phyloP scores from a whole-genome alignment of 768 basidiomycete species.

The Termitomyces bulborhizus region DNA sequence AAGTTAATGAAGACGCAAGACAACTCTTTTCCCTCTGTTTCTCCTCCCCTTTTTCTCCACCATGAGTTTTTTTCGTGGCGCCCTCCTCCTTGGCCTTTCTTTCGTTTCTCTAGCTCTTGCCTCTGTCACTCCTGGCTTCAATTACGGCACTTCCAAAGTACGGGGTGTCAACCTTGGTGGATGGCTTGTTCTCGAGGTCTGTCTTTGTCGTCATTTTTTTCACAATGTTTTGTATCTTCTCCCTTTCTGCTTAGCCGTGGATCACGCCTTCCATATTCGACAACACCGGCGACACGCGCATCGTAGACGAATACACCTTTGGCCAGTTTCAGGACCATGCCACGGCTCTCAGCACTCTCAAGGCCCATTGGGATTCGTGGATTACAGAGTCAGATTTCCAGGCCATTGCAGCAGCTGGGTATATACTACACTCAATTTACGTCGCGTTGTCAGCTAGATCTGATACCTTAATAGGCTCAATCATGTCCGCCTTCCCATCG shows the following conservation, averaged over 20 bases:
- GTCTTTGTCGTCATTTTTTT: conserved; percentile 1
- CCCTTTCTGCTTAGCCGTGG: conserved; percentile 48
- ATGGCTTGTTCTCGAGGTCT: conserved; percentile 43
- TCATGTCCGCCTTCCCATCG: conserved; percentile 80
- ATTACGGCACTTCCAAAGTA: conserved; percentile 69
- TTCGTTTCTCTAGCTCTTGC: conserved; percentile 21
- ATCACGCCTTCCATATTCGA: conserved; percentile 75
- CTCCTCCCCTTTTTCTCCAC: conserved; percentile 2
- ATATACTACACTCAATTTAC: conserved; percentile 15
- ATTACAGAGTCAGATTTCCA: conserved; percentile 80
- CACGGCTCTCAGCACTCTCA: conserved; percentile 45
- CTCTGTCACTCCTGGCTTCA: conserved; percentile 49
- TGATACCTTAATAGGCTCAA: conserved; percentile 48
- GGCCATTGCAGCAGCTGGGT: conserved; percentile 74
- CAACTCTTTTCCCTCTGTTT: neutral
- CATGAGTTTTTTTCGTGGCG: conserved; percentile 11
- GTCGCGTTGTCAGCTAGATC: neutral
- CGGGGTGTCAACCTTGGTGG: conserved; percentile 81
- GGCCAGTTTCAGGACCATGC: conserved; percentile 49
- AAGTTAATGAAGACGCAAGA: neutral
- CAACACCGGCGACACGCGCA: conserved; percentile 49
- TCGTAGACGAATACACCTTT: conserved; percentile 79
- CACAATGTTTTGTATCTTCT: conserved; percentile 4
- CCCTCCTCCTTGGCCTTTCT: conserved; percentile 22
- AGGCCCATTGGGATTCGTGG: conserved; percentile 76